Base-by-base conservation (phyloP, 495 filamentous ascomycete species). In the Mytilinidion resinicola region DNA sequence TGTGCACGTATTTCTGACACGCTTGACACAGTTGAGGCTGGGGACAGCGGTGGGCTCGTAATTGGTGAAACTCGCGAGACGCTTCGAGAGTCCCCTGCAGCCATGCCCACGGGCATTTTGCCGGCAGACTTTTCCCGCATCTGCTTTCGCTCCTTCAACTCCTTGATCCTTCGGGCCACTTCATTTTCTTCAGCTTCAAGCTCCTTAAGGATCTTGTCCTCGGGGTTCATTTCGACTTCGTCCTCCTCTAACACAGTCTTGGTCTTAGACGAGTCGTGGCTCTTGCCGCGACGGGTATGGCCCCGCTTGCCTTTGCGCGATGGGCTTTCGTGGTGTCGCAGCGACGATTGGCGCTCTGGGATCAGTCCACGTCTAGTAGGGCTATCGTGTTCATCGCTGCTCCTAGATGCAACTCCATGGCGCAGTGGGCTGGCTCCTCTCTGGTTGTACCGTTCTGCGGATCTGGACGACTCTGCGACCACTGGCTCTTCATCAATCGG, bases 21-120 rank as follows among this genome's bases (percentile, higher is more conserved):
- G 64, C 56, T 67, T 63, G 67, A 65, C 52, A 68, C 59, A 56
- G 55, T 64, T 53, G 59, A 66, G 56, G 63, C 62, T 62, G 59
- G 63, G 59, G 63, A 66, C 14, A 51, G 53, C 46, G 55, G 53
- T 41, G 54, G 50, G 37, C 60, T 58, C 43, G 56, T 44, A 36
- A 59, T 56, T 48, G 63, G 59, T 66, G 63, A 66, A 66, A 66
- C 59, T 30, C 36, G 54, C 47, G 39, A 50, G 5, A 37, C 55
- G 56, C 55, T 51, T 59, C 50, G 36, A 56, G 63, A 53, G 52
- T 56, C 59, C 63, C 63, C 63, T 62, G 63, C 63, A 57, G 59
- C 59, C 39, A 62, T 52, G 12, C 55, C 55, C 15, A 66, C 63
- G n/a, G 63, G 63, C 15, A 59, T 47, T 44, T 66, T 66, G 36